Evolutionary conservation across 2,329 filamentous ascomycete genomes (phyloP), one percentile per base, ranked within the genome.

Genomic region (Epichloe festucae): DNA sequence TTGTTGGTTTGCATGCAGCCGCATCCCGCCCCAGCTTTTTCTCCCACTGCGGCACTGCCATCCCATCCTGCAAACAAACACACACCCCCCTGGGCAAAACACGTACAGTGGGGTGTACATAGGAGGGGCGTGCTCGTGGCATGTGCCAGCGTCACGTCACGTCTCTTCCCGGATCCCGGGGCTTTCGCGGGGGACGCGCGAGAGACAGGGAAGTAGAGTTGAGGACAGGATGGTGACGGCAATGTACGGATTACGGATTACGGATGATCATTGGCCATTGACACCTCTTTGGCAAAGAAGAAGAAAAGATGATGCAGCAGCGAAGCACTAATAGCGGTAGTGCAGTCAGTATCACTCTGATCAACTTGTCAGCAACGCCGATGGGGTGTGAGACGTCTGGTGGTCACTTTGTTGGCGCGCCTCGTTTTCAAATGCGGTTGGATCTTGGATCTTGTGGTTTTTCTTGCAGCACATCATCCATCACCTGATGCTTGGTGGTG

Each of bases 81-180:
- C 21, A 42, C 42, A 45, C 21, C 4, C 19, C 27, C n/a, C 39
- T 21, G 23, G 39, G 31, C 48, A 49, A 43, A 21, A 21, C 3
- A 21, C 3, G 19, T 3, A 21, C 19, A 3, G 19, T 21, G 19
- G 19, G 19, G 19, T 21, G 21, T 23, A 23, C 21, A 21, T 21
- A 23, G 10, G 17, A 15, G n/a, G 17, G 35, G 46, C 27, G 40
- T 43, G 39, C 23, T 38, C n/a, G 34, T 50, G 40, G 45, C 48
- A 53, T 51, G 45, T 53, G 52, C 44, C 48, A 53, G 48, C 52
- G 52, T 27, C 23, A 27, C 23, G 23, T 7, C 23, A 27, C 23
- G 23, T 53, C 46, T 45, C 52, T 45, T 53, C 36, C 52, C 49
- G 52, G 52, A 17, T 53, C 19, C 45, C 52, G 40, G 49, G 41